These are phyloP conservation scores for Podila horticola DNA, from an alignment of 192 early-diverging fungal genomes.

Conservation along the genomic window DNA sequence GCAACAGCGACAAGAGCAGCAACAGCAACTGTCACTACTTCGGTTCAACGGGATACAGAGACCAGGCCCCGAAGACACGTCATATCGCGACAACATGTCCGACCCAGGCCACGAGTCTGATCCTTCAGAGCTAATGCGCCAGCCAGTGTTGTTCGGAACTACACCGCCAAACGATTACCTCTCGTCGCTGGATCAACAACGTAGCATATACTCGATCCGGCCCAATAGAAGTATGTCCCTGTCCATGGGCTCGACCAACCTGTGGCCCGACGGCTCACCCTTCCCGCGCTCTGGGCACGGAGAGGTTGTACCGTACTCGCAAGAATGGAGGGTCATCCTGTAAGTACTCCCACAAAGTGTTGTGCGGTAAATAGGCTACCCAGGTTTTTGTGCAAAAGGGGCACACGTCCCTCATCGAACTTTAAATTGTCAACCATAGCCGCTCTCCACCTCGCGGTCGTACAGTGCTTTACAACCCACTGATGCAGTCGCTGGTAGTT, in stretches of 20 bases:
- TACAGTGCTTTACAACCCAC: conserved; percentile 74
- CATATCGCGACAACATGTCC: conserved; percentile 3
- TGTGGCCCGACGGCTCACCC: conserved; percentile 14
- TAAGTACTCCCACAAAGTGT: conserved; percentile 24
- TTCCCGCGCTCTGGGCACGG: conserved; percentile 6
- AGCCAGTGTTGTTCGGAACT: conserved; percentile 19
- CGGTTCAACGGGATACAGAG: neutral
- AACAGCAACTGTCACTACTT: neutral
- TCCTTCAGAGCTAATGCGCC: conserved; percentile 36
- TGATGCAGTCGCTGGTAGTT: conserved; percentile 61
- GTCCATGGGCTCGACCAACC: conserved; percentile 14
- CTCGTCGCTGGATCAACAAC: neutral
- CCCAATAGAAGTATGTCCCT: conserved; percentile 44
- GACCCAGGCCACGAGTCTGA: conserved; percentile 43
- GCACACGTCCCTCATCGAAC: neutral
- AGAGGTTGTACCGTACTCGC: conserved; percentile 64
- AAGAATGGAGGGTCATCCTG: conserved; percentile 66
- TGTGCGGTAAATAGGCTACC: neutral
- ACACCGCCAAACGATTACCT: conserved; percentile 15
- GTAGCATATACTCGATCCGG: conserved; percentile 21
- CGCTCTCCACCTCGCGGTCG: conserved; percentile 55
- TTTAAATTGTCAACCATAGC: neutral
- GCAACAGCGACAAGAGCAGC: neutral
- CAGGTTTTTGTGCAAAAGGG: too few relatives aligned
- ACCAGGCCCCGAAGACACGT: neutral